A percentile compares a stretch with the other conserved stretches of the same genome.
These are phyloP conservation scores for Phytophthora cryptogea DNA, from an alignment of 352 stramenopile species.

Conservation along the genomic window DNA sequence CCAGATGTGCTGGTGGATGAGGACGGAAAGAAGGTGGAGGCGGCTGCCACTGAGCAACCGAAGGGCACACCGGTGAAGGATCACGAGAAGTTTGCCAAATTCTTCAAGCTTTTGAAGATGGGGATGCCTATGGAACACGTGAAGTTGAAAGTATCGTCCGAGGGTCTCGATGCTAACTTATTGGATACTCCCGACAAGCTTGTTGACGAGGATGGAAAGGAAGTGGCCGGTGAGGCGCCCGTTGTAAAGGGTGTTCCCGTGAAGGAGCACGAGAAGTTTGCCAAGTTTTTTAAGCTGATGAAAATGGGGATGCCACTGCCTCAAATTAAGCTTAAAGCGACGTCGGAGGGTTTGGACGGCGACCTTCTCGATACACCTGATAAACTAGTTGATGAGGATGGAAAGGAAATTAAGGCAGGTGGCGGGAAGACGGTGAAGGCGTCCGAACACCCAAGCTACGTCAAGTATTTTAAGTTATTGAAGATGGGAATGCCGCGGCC, in stretches of 20 bases:
- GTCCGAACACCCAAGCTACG: slow-evolving; percentile 88
- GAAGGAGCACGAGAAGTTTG: slow-evolving; percentile 68
- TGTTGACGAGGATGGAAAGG: slow-evolving; percentile 60
- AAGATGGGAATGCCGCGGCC: slow-evolving; percentile 94
- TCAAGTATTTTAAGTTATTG: slow-evolving; percentile 96
- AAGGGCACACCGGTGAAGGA: slow-evolving; percentile 73
- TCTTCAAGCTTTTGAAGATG: slow-evolving; percentile 94
- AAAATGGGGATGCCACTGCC: slow-evolving; percentile 85
- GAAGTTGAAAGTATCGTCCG: slow-evolving; percentile 78
- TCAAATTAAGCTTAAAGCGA: slow-evolving; percentile 91
- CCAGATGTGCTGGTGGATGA: slow-evolving; percentile 59
- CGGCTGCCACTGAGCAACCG: slow-evolving; percentile 8
- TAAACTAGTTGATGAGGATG: slow-evolving; percentile 55
- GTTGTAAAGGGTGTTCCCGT: slow-evolving; percentile 40
- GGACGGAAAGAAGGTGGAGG: slow-evolving; percentile 46
- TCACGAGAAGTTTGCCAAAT: slow-evolving; percentile 92
- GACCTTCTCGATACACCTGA: slow-evolving; percentile 70
- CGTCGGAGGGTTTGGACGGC: slow-evolving; percentile 62
- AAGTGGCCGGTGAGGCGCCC: slow-evolving; percentile 27
- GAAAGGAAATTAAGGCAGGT: slow-evolving; percentile 45
- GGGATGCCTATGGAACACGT: slow-evolving; percentile 87
- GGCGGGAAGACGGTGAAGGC: slow-evolving; percentile 46
- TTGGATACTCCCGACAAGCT: slow-evolving; percentile 66
- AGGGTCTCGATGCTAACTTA: slow-evolving; percentile 58
- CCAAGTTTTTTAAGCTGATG: slow-evolving; percentile 95